Evolutionary conservation across 2,329 filamentous ascomycete genomes (phyloP).

Genomic region (Fusarium nelsonii): DNA sequence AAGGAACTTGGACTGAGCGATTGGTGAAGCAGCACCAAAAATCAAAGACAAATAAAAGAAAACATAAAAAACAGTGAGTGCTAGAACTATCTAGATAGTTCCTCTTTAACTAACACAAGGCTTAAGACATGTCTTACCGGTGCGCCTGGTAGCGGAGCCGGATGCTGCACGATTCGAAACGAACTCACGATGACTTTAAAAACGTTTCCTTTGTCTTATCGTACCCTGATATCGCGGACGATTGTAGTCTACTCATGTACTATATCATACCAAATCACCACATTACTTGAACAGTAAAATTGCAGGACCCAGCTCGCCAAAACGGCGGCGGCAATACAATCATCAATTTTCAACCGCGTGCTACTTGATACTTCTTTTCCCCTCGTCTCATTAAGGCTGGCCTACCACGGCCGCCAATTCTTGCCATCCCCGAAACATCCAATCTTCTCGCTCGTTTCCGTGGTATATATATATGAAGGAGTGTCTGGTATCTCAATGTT

Average conservation of each 20-base stretch:
- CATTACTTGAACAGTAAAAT: conserved; percentile 3
- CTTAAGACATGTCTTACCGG: conserved; percentile 9
- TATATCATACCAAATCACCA: not conserved
- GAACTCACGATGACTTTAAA: conserved; percentile 18
- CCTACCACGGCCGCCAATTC: not conserved
- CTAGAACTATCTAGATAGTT: not conserved
- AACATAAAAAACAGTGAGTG: conserved; percentile 2
- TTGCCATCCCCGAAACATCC: not conserved
- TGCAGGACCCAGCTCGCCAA: conserved; percentile 28
- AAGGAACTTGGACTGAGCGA: conserved; percentile 33
- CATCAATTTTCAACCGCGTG: conserved; percentile 24
- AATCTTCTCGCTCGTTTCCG: conserved; percentile 4
- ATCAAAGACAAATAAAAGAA: not conserved
- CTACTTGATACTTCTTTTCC: conserved; percentile 1
- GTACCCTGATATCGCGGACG: not conserved
- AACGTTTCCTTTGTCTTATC: not conserved
- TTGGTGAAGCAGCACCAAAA: conserved; percentile 16
- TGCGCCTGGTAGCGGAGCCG: conserved; percentile 19
- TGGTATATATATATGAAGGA: conserved; percentile 38
- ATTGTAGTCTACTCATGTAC: not conserved
- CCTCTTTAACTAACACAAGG: not conserved
- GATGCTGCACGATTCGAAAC: conserved; percentile 15
- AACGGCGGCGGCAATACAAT: conserved; percentile 17
- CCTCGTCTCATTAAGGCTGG: conserved; percentile 21
- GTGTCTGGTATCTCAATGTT: conserved; percentile 45